These are phyloP conservation scores for Dalbergia cochinchinensis DNA, from an alignment of 306 rosid genomes.

Conservation along the genomic window DNA sequence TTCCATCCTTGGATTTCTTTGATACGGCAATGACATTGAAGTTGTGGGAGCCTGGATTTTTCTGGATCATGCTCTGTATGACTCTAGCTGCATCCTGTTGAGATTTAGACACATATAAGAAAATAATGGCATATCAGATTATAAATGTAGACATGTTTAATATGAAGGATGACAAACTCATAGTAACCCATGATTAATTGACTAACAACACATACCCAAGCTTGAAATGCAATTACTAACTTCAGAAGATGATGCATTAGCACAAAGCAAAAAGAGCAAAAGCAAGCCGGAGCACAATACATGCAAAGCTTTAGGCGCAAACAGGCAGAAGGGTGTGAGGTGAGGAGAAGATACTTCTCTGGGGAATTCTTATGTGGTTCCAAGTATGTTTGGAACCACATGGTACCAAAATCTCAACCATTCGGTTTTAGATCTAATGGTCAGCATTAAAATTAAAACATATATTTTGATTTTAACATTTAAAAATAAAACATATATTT, in stretches of 20 bases:
- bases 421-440: too few species aligned
- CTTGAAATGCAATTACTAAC: conserved; percentile 12
- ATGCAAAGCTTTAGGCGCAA: background rate
- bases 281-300: background rate
- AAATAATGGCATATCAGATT: background rate
- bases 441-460: too few species aligned
- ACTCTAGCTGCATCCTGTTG: conserved; percentile 85
- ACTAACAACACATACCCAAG: background rate
- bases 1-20: conserved; percentile 55
- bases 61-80: conserved; percentile 69
- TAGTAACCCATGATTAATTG: background rate
- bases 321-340: background rate
- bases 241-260: background rate
- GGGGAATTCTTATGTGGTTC: too few species aligned
- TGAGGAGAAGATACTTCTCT: too few species aligned
- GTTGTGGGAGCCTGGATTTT: conserved; percentile 74
- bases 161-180: background rate
- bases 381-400: too few species aligned
- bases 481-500: too few species aligned
- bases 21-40: conserved; percentile 84
- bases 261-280: conserved; percentile 5
- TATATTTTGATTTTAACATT: too few species aligned
- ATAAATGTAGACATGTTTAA: background rate
- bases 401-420: too few species aligned
- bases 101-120: conserved; percentile 6